Evolutionary conservation across 2,329 filamentous ascomycete genomes (phyloP), one percentile per base, ranked within the genome.

Genomic region (Elsinoe necatrix): DNA sequence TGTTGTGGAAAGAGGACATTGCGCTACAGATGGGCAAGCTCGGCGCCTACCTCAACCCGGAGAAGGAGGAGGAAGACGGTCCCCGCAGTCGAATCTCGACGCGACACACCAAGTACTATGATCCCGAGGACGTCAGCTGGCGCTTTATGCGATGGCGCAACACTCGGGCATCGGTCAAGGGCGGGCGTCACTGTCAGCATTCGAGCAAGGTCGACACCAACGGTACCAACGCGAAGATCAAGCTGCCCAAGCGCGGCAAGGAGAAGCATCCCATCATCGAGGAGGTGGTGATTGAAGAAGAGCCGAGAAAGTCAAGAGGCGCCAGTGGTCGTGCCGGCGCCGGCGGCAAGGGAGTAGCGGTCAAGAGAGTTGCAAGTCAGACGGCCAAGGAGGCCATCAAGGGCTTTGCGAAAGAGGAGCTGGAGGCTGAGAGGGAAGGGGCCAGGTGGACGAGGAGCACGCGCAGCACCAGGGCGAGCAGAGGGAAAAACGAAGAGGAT

Each of bases 1-100:
- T 85, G 52, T 73, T 78, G 18, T 95, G 86, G 73, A 84, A 83
- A 52, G 84, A 91, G 39, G 82, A 83, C 64, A 95, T 96, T 61
- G 75, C 79, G 21, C 79, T 80, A 60, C 83, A 90, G 65, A 96
- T 96, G 91, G 77, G 84, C 64, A 85, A 84, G 65, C 85, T 95
- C 60, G 82, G 82, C 51, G 75, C 77, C 34, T 73, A 76, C 20
- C 20, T 35, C 4, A 71, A 73, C 62, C 72, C 73, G 60, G 73
- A 79, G 56, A 74, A 78, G 57, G 71, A 75, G 62, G 73, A 75
- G 60, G 66, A 66, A 55, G 74, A 75, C 18, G 73, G 75, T 61
- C 71, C 72, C 4, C 60, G 60, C 9, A 78, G 76, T 14, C 74
- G 82, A 18, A 77, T 86, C 64, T 80, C 80, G 27, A 87, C 84